Conservation (phyloP, 2,329 filamentous ascomycete genomes). For the Penicillium sp. region DNA sequence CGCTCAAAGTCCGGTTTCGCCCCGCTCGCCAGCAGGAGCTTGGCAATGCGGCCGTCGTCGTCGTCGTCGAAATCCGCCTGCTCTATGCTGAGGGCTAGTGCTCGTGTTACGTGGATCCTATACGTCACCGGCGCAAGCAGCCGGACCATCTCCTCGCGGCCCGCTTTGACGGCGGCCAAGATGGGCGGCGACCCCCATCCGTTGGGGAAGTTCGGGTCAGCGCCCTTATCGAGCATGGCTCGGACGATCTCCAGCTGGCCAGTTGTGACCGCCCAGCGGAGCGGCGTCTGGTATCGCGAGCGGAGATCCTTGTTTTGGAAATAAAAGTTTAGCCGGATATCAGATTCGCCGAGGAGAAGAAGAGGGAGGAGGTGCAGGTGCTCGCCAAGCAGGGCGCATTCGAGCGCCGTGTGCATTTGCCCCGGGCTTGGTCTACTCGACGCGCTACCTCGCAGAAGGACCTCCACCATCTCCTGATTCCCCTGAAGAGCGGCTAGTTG, state of each 20-base stretch:
- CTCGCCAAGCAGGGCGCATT: not conserved
- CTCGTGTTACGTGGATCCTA: not conserved
- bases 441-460: not conserved
- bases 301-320: not conserved
- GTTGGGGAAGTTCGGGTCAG: not conserved
- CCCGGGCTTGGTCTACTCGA: not conserved
- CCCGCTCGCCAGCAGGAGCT: conserved; percentile 3
- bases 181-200: not conserved
- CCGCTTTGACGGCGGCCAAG: not conserved
- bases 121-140: not conserved
- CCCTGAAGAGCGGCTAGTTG: conserved; percentile 4
- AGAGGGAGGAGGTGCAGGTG: not conserved
- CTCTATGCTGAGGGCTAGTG: not conserved
- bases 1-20: not conserved
- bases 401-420: not conserved
- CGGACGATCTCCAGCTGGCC: not conserved
- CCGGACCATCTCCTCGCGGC: not conserved
- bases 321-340: not conserved
- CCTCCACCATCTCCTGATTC: not conserved
- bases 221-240: not conserved
- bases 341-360: not conserved
- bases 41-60: not conserved
- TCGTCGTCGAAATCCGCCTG: not conserved
- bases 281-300: not conserved
- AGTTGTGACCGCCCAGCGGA: not conserved